Evolutionary conservation across 768 basidiomycete species (phyloP), one percentile per base, ranked within the genome.

Genomic region (Rhodotorula kratochvilovae): DNA sequence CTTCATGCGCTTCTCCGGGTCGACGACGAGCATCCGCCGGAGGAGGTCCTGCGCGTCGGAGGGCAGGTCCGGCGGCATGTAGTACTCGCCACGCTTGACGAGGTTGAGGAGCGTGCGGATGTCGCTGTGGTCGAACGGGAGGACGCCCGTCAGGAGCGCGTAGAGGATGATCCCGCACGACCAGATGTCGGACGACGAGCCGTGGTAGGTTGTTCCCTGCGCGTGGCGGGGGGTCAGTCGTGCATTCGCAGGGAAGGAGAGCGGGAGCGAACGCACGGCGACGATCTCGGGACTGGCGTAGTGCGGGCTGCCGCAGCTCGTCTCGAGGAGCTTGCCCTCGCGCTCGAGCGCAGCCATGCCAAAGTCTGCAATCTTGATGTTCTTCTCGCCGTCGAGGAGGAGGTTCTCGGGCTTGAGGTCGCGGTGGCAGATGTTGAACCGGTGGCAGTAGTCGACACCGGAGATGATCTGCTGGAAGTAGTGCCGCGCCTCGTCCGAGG

Each of bases 351-450:
- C 91, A 35, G 95, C 94, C 95, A 97, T 96, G 31, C 95, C 95
- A 87, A 95, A 97, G 81, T 97, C 95, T 33, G 92, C 94, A 54
- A 98, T 90, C 84, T 97, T 98, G 83, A 98, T 86, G 78, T 92
- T 84, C 75, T 80, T 80, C 56, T 82, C 71, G 33, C 67, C 70
- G 73, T 93, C 89, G 64, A 98, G 89, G 50, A 99, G 84, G 62
- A 98, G 90, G 78, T 97, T 97, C 83, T 98, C 95, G 5, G 95
- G 95, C 80, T 98, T 98, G 76, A 99, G 87, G 81, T 99, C 95
- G 35, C 95, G 90, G 81, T 97, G 95, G 70, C 92, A 92, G 81
- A 98, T 96, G 74, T 93, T 94, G 84, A 96, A 96, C 0, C 90
- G 88, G 80, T 98, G 95, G 62, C 94, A 94, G 77, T 98, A 99